Base-by-base conservation (phyloP, 179 eudicot species). In the Carnegiea gigantea region DNA sequence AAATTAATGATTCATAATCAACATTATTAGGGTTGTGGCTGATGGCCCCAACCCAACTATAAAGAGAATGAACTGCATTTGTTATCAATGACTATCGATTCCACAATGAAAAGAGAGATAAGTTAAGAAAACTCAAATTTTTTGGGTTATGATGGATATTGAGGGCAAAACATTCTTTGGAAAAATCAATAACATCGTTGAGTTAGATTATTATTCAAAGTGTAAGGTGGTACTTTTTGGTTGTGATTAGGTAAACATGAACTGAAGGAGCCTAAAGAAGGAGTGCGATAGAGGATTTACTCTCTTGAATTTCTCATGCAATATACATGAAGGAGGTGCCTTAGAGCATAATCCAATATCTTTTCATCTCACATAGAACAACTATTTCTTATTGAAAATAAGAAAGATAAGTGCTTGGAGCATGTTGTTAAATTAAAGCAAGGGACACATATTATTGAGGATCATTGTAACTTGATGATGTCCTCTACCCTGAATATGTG, bases 351-450 rank as follows among this genome's bases (percentile, higher is more conserved):
- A 70, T 49, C 81, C 81, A 11, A 44, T 7, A 7, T 40, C 44
- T 49, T 79, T 5, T 48, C 76, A 3, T 79, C 81, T 70, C 64
- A 79, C 33, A 76, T 64, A 38, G 28, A 79, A 36, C 65, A 49
- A 49, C 76, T 79, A 1, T 65, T 79, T 20, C 43, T 68, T 24
- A 75, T 79, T 48, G 48, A 48, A 48, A 62, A 79, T 49, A 46
- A 21, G 30, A 40, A 40, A 28, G 43, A 70, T 12, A 46, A 43
- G 0, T 51, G 65, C 15, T 79, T 65, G 76, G 30, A 17, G 33
- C 67, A 79, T 79, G 49, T 28, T 36, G 38, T 49, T 24, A 26
- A n/a, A 71, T 30, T 54, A 17, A 79, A 68, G 36, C 81, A 11
- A 79, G 65, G n/a, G 81, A 68, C 49, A 18, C 53, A 44, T 73